Conservation (phyloP, 1,284 basidiomycete genomes). For the Pascua guehoae region DNA sequence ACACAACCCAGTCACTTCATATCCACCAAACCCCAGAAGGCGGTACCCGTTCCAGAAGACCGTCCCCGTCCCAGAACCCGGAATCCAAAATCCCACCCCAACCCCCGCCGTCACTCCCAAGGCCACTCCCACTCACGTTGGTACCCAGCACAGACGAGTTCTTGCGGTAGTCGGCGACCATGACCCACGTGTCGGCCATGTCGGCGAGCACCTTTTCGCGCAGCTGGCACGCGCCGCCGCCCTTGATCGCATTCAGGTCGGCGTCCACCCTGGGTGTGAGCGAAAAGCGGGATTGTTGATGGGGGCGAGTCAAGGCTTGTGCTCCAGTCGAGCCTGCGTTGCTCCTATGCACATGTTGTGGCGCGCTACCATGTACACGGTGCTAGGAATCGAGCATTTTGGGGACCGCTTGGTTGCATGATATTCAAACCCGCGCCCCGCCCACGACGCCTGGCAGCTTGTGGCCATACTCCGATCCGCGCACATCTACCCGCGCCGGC, state of each 20-base stretch:
- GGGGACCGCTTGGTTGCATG: background rate
- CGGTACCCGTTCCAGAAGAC: background rate
- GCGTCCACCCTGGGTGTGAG: constrained; percentile 67
- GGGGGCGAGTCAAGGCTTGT: background rate
- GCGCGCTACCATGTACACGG: no score
- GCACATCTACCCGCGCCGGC: no score
- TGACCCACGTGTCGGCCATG: constrained; percentile 88
- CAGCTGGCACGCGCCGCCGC: constrained; percentile 93
- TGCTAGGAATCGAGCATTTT: background rate
- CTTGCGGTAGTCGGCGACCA: constrained; percentile 95
- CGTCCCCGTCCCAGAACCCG: background rate
- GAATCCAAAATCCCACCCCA: no score
- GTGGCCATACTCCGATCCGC: no score
- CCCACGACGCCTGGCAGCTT: background rate
- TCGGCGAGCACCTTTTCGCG: constrained; percentile 97
- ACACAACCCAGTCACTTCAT: background rate
- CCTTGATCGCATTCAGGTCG: constrained; percentile 91
- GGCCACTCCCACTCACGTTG: constrained; percentile 58
- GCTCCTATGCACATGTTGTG: no score
- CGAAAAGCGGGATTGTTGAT: background rate
- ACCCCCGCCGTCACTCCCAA: no score
- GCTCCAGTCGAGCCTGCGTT: background rate
- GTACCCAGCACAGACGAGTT: constrained; percentile 78
- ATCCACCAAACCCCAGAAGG: no score
- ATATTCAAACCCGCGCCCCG: no score